phyloP scores from a whole-genome alignment of 176 grass and related monocot genomes.

The Aegilops longissima region DNA sequence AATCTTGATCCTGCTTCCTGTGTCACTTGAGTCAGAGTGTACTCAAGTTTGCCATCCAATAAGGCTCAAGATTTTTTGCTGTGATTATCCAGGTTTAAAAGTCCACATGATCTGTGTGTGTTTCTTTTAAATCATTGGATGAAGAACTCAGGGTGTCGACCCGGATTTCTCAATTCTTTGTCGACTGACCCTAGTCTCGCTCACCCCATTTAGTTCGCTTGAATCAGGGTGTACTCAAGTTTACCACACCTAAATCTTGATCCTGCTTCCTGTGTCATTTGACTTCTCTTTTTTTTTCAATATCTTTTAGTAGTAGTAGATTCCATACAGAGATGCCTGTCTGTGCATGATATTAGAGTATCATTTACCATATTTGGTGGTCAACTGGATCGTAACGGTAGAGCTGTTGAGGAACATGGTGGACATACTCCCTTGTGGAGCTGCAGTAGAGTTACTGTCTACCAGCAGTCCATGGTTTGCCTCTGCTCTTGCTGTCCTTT shows the following conservation, averaged over 20 bases:
- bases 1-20: neutral
- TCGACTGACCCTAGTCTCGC: neutral
- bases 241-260: neutral
- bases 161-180: neutral
- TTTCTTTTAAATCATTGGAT: neutral
- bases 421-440: neutral
- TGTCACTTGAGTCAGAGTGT: too few relatives aligned
- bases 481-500: neutral
- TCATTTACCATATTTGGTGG: neutral
- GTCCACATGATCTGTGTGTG: too few relatives aligned
- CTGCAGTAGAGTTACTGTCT: conserved; percentile 15
- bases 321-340: neutral
- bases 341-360: neutral
- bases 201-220: neutral
- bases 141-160: neutral
- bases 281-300: neutral
- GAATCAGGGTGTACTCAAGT: neutral
- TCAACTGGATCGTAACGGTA: conserved; percentile 1
- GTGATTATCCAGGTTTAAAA: too few relatives aligned
- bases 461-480: neutral
- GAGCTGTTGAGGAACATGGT: neutral
- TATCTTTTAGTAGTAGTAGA: neutral
- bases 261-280: neutral
- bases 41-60: neutral
- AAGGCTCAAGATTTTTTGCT: neutral